These are phyloP conservation scores for Fraxinus albicans DNA, from an alignment of 305 asterid genomes.

Conservation along the genomic window DNA sequence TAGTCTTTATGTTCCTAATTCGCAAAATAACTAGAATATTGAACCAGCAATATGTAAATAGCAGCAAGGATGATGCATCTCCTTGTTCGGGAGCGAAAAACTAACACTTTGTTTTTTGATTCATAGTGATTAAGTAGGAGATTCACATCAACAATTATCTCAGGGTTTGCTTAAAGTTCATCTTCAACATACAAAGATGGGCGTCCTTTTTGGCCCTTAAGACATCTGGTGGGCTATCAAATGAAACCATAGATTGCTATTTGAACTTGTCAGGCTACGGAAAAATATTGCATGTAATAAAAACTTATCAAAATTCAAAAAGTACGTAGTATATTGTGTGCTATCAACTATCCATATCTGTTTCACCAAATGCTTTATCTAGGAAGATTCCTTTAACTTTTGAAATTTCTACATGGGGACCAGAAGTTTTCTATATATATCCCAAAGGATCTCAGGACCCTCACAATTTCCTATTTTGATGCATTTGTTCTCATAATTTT, in stretches of 20 bases:
- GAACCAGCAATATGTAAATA: neutral
- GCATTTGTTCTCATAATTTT: neutral
- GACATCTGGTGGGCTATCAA: neutral
- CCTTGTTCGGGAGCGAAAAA: neutral
- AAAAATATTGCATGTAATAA: neutral
- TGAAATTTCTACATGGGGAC: slow-evolving; percentile 13
- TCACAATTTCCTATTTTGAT: neutral
- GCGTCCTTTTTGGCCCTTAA: neutral
- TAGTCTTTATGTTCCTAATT: neutral
- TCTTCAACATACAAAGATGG: neutral
- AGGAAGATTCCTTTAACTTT: slow-evolving; percentile 27
- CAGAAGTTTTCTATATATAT: slow-evolving; percentile 26
- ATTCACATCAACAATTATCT: neutral
- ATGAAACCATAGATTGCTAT: neutral
- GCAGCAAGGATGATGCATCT: neutral
- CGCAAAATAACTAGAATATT: neutral
- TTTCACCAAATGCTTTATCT: slow-evolving; percentile 31
- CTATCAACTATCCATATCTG: slow-evolving; percentile 34
- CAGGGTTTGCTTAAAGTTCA: neutral
- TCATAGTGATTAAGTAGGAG: neutral
- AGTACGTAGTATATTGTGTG: slow-evolving; percentile 14
- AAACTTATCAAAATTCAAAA: slow-evolving; percentile 41
- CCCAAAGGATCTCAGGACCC: neutral
- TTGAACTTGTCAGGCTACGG: neutral
- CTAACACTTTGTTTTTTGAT: neutral